Base-by-base conservation (phyloP, 139 green algal species). In the Yamagishiella unicocca region DNA sequence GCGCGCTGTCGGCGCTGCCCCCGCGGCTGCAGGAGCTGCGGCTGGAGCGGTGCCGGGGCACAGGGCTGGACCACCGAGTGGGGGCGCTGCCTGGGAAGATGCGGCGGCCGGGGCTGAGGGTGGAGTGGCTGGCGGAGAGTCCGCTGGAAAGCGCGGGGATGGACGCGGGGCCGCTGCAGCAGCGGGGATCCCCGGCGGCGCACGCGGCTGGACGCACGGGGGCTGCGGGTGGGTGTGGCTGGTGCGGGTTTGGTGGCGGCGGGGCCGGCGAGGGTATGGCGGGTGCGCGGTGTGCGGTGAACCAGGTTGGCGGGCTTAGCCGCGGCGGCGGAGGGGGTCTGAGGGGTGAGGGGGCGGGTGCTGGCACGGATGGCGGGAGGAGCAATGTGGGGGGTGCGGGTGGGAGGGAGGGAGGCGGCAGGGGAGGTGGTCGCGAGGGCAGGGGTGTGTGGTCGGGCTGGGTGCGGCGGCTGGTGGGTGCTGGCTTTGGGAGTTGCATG, bases 81-180 rank as follows among this genome's bases (percentile, higher is more conserved):
- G 24, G 27, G 55, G 22, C 33, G 37, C 35, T 84, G 77, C 55
- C 55, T 25, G 54, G 54, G 4, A 6, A 21, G 55, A 24, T 84
- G 77, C 31, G 75, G 33, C 17, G 74, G n/a, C 9, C 74, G 31
- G 46, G 46, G 2, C 74, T 82, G 74, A 29, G 31, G n/a, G n/a
- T 82, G n/a, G 74, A 82, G 45, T 82, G 74, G 74, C 46, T 82
- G 45, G 46, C 74, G 46, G 74, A 67, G 45, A 33, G 74, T 31
- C 14, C 45, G n/a, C 46, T n/a, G n/a, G 74, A 66, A n/a, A 67
- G 74, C 33, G 74, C 46, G 74, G 74, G 74, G 8, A 31, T 8
- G 74, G 74, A 82, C 21, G 74, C 74, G 45, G 74, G 74, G 46
- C 74, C 74, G 45, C 1, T 38, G 71, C 37, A 77, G 68, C 4